These are phyloP conservation scores for Aspergillus sp. DNA, from an alignment of 2,329 filamentous ascomycete genomes.

Conservation along the genomic window DNA sequence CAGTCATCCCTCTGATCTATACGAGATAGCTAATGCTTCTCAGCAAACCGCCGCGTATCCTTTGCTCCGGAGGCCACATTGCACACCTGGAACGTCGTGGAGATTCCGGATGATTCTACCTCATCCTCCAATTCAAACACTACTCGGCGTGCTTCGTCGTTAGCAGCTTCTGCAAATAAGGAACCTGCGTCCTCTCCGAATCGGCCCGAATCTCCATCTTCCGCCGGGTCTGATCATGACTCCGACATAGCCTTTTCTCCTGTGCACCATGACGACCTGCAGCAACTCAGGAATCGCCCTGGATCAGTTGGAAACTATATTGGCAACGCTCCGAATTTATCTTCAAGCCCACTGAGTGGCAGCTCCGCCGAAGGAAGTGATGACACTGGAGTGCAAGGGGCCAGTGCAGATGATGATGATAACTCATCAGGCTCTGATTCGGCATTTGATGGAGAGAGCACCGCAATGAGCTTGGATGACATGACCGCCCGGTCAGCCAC, in stretches of 20 bases:
- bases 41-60: conserved; percentile 80
- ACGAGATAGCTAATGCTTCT: conserved; percentile 10
- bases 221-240: conserved; percentile 52
- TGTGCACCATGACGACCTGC: conserved; percentile 54
- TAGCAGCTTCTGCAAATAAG: conserved; percentile 30
- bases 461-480: conserved; percentile 75
- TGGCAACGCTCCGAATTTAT: conserved; percentile 58
- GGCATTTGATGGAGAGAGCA: conserved; percentile 55
- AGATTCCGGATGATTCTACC: conserved; percentile 79
- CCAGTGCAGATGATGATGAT: conserved; percentile 36
- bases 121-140: conserved; percentile 64
- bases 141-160: conserved; percentile 61
- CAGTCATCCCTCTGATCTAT: neutral
- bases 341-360: conserved; percentile 69
- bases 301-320: conserved; percentile 36
- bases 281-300: conserved; percentile 45
- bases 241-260: conserved; percentile 51
- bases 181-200: conserved; percentile 32
- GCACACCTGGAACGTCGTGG: conserved; percentile 92
- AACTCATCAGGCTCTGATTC: conserved; percentile 40
- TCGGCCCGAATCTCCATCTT: conserved; percentile 51
- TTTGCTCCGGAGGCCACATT: conserved; percentile 96
- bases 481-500: conserved; percentile 59
- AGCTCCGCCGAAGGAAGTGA: conserved; percentile 41
- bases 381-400: conserved; percentile 30